phyloP scores from a whole-genome alignment of 805 yeast species.

The Barnettozyma salicaria region DNA sequence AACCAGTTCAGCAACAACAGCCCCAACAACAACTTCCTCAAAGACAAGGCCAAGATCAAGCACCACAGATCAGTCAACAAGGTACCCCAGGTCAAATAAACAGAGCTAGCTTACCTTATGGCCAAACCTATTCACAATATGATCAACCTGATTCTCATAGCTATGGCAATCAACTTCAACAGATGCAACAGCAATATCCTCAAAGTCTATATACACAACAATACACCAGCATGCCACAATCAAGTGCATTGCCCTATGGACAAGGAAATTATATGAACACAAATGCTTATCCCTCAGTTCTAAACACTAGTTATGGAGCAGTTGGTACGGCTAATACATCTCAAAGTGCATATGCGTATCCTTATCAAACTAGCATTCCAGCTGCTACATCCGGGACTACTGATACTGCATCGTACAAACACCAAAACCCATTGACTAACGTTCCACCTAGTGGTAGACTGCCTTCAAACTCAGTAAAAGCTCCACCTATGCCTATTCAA shows the following conservation, averaged over 20 bases:
- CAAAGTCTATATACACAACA: conserved; percentile 6
- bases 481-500: conserved; percentile 9
- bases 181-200: conserved; percentile 15
- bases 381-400: neutral
- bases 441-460: neutral
- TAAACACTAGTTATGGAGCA: neutral
- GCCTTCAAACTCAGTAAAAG: conserved; percentile 6
- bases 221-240: neutral
- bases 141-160: neutral
- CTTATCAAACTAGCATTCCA: conserved; percentile 8
- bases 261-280: neutral
- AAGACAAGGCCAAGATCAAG: neutral
- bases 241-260: conserved; percentile 1
- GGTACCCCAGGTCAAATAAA: neutral
- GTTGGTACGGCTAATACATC: neutral
- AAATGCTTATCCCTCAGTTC: conserved; percentile 3
- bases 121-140: conserved; percentile 2
- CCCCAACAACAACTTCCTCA: conserved; percentile 8
- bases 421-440: neutral
- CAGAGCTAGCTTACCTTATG: conserved; percentile 2
- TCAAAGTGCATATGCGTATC: conserved; percentile 13
- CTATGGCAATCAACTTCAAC: conserved; percentile 6
- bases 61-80: neutral
- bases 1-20: conserved; percentile 10
- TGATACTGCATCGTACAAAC: conserved; percentile 7